A percentile compares a stretch with the other conserved stretches of the same genome.
Conservation (phyloP, 352 stramenopile genomes). For the Globisporangium paroecandrum region DNA sequence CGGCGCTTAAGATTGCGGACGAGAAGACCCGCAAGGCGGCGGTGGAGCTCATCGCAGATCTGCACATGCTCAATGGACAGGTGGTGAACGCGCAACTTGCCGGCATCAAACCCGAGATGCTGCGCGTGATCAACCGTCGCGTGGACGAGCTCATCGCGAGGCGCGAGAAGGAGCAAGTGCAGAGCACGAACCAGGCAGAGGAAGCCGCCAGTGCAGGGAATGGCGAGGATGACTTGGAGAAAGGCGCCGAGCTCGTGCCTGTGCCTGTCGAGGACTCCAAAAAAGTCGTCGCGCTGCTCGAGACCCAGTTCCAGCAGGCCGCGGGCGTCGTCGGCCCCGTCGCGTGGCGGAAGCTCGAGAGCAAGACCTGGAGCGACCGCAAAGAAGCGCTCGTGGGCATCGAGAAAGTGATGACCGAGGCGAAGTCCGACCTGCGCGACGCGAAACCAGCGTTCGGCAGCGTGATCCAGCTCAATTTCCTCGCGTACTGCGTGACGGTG, state of each 20-base stretch:
- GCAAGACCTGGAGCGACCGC: conserved; percentile 80
- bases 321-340: conserved; percentile 59
- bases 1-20: conserved; percentile 69
- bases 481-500: conserved; percentile 58
- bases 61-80: conserved; percentile 38
- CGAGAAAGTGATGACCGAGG: conserved; percentile 63
- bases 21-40: conserved; percentile 74
- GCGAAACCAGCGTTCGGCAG: conserved; percentile 54
- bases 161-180: conserved; percentile 34
- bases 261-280: conserved; percentile 56
- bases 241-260: conserved; percentile 27
- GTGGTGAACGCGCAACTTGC: conserved; percentile 39
- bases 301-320: conserved; percentile 33
- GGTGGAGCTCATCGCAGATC: conserved; percentile 62
- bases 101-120: conserved; percentile 71
- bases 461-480: conserved; percentile 61
- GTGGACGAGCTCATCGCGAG: conserved; percentile 65
- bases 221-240: conserved; percentile 25
- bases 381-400: conserved; percentile 78
- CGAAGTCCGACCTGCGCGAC: conserved; percentile 70
- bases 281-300: conserved; percentile 37
- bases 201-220: conserved; percentile 19
- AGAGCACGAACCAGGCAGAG: conserved; percentile 48
- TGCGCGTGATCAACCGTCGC: conserved; percentile 67
- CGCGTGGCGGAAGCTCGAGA: conserved; percentile 71